phyloP scores from a whole-genome alignment of 2,329 filamentous ascomycete species.

The Capronia americana region DNA sequence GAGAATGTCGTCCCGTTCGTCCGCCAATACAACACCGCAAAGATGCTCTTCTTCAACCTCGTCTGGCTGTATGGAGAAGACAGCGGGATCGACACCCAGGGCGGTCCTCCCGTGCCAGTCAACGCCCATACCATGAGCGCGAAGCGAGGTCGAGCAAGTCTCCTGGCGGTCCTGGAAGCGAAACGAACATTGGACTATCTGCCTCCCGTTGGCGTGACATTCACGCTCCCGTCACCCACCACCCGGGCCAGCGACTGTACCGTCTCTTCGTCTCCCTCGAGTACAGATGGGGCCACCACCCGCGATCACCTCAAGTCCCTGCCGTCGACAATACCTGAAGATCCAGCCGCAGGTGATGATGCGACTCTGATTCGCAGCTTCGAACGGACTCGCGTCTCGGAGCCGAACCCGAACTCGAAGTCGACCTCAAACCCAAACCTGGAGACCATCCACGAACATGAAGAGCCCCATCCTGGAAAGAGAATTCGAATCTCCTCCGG shows the following conservation, averaged over 20 bases:
- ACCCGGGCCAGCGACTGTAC: background rate
- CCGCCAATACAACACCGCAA: slow-evolving; percentile 31
- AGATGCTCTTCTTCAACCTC: slow-evolving; percentile 30
- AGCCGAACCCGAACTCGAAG: background rate
- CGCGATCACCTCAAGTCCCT: background rate
- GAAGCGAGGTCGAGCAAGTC: slow-evolving; percentile 20
- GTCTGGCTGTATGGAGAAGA: slow-evolving; percentile 35
- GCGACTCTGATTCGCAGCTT: slow-evolving; percentile 10
- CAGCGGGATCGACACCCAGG: slow-evolving; percentile 30
- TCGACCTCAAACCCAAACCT: slow-evolving; percentile 22
- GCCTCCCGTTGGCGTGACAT: slow-evolving; percentile 4
- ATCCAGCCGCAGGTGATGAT: background rate
- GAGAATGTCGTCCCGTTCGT: slow-evolving; percentile 30
- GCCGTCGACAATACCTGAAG: background rate
- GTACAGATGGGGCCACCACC: background rate
- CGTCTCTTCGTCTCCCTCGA: background rate
- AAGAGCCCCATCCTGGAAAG: slow-evolving; percentile 27
- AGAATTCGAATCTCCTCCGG: slow-evolving; percentile 19
- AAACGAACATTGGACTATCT: slow-evolving; percentile 15
- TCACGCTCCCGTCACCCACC: background rate
- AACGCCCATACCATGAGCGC: slow-evolving; percentile 8
- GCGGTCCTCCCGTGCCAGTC: slow-evolving; percentile 23
- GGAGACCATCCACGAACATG: slow-evolving; percentile 30
- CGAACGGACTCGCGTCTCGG: slow-evolving; percentile 18
- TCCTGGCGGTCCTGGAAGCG: slow-evolving; percentile 25